Evolutionary conservation across 192 early-diverging fungal genomes (phyloP), one percentile per base, ranked within the genome.

Genomic region (Backusella australiensis): DNA sequence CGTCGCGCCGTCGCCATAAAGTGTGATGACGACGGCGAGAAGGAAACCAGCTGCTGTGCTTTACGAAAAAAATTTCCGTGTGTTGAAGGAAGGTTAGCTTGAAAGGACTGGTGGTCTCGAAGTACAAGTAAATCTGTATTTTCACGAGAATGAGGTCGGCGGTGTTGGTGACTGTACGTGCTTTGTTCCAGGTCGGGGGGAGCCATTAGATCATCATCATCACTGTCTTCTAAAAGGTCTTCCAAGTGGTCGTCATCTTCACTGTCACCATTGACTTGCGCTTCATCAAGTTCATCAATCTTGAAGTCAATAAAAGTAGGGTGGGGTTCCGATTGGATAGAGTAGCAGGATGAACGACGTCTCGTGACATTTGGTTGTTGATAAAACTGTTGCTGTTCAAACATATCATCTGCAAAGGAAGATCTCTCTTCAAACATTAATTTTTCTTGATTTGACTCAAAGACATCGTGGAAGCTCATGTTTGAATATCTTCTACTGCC

Each of bases 41-140:
- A 71, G 4, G 41, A 69, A 17, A 76, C 39, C 15, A 34, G 35
- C 5, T 41, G 68, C 46, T 56, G 11, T 3, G 73, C 72, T 14
- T 69, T 78, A 32, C 65, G 34, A 68, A 78, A 78, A 32, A 78
- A 78, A 9, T 15, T 49, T 17, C 72, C 49, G 34, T 69, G 72
- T 17, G 49, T 59, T 34, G 69, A 36, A n/a, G 72, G 66, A 17
- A 78, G 67, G 21, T 67, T 29, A 4, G 29, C 26, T 46, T 75
- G 74, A 6, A 75, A 66, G 3, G 66, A 26, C 2, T 66, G 74
- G n/a, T 34, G 11, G 4, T 65, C 65, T 44, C 74, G 42, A 29
- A 75, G 26, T 4, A 17, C 29, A 14, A 75, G 38, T 17, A 75
- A 11, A 42, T 67, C 63, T 17, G 34, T 71, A 19, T 71, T 23